Conservation (phyloP, 2,329 filamentous ascomycete genomes). For the Beauveria brongniartii region DNA sequence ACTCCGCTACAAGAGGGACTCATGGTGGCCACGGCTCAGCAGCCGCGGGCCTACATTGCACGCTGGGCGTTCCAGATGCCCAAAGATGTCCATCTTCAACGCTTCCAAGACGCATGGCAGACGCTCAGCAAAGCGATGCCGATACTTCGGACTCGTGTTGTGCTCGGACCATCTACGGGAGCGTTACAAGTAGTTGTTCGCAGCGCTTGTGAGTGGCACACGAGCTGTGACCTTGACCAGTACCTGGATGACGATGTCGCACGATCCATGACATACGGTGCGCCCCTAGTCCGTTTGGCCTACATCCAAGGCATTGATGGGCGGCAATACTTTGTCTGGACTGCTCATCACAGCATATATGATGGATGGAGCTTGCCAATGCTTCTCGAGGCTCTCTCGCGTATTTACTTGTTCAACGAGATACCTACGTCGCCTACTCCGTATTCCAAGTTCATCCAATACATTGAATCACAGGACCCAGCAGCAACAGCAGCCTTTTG, state of each 20-base stretch:
- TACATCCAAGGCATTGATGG: slow-evolving; percentile 10
- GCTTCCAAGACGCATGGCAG: not conserved
- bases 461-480: not conserved
- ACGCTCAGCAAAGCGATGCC: not conserved
- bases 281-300: not conserved
- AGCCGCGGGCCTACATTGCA: not conserved
- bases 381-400: not conserved
- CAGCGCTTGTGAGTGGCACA: not conserved
- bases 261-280: not conserved
- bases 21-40: slow-evolving; percentile 10
- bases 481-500: not conserved
- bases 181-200: not conserved
- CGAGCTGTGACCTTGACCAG: not conserved
- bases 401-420: not conserved
- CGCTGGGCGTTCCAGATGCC: not conserved
- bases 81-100: not conserved
- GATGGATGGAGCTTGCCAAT: not conserved
- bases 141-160: not conserved
- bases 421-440: not conserved
- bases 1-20: slow-evolving; percentile 10
- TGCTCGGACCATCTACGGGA: not conserved
- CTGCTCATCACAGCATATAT: not conserved
- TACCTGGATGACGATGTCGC: not conserved
- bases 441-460: not conserved
- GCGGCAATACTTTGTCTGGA: not conserved